phyloP scores from a whole-genome alignment of 2,329 filamentous ascomycete genomes.

The Sporothrix brunneoviolacea region DNA sequence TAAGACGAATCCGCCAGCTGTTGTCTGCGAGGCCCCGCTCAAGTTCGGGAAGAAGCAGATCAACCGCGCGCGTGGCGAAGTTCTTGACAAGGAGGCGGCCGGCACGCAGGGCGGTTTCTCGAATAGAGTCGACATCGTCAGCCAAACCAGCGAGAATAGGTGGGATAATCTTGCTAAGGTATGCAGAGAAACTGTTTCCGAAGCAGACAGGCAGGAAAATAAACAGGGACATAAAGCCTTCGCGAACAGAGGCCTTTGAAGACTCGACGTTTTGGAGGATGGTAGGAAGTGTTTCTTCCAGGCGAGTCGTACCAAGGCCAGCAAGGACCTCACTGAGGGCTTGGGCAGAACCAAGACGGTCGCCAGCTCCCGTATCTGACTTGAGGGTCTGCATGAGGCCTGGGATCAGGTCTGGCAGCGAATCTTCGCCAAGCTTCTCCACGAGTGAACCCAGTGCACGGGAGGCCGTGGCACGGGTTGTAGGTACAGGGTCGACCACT shows the following conservation, averaged over 20 bases:
- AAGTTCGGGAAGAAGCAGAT: constrained; percentile 86
- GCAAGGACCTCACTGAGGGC: constrained; percentile 94
- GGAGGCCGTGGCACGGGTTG: constrained; percentile 90
- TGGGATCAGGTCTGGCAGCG: constrained; percentile 92
- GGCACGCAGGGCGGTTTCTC: constrained; percentile 90
- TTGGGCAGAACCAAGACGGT: constrained; percentile 91
- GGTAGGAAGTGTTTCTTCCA: constrained; percentile 93
- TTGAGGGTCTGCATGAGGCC: constrained; percentile 97
- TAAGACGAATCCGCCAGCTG: constrained; percentile 94
- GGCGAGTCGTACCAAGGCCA: constrained; percentile 80
- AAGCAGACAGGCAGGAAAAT: constrained; percentile 99
- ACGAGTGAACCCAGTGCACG: constrained; percentile 94
- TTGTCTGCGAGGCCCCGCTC: constrained; percentile 96
- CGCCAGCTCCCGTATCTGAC: constrained; percentile 91
- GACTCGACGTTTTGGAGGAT: constrained; percentile 95
- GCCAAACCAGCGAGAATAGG: constrained; percentile 90
- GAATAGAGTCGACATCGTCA: constrained; percentile 92
- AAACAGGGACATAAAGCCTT: constrained; percentile 99
- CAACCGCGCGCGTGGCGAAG: constrained; percentile 90
- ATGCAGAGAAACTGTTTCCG: constrained; percentile 95
- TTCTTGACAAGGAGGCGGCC: constrained; percentile 96
- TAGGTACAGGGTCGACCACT: constrained; percentile 90
- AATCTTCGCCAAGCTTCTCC: constrained; percentile 95
- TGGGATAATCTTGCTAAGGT: constrained; percentile 90
- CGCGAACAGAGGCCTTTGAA: constrained; percentile 79